A percentile compares a stretch with the other conserved stretches of the same genome.
These are phyloP conservation scores for Trichoderma aggressivum DNA, from an alignment of 2,329 filamentous ascomycete species.

Conservation along the genomic window DNA sequence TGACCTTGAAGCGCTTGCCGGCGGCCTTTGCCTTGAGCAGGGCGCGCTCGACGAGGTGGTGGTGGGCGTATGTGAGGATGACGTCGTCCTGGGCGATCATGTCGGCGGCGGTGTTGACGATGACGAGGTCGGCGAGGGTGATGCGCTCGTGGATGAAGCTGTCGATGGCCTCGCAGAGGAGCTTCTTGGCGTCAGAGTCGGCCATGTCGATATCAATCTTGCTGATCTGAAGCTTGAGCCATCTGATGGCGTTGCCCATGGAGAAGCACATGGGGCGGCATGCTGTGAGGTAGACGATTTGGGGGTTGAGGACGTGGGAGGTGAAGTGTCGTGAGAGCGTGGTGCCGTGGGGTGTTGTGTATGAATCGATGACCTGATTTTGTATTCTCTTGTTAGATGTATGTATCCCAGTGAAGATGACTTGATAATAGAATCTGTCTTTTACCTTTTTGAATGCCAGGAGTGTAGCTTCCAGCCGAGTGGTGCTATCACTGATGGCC, in stretches of 20 bases:
- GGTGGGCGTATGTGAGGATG: constrained; percentile 82
- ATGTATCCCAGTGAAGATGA: fast-evolving
- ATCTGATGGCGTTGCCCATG: constrained; percentile 95
- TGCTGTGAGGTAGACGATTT: constrained; percentile 91
- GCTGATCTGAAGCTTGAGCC: constrained; percentile 88
- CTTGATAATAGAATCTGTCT: background rate
- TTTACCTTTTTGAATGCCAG: constrained; percentile 80
- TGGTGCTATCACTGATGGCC: constrained; percentile 82
- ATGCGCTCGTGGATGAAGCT: constrained; percentile 88
- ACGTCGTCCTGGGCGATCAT: constrained; percentile 78
- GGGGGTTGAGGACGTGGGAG: constrained; percentile 83
- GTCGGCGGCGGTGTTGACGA: constrained; percentile 69
- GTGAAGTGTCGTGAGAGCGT: constrained; percentile 89
- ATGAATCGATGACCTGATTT: constrained; percentile 79
- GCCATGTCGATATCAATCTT: constrained; percentile 83
- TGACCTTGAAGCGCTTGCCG: constrained; percentile 76
- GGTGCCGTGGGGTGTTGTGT: constrained; percentile 79
- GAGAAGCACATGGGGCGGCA: constrained; percentile 95
- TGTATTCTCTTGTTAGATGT: background rate
- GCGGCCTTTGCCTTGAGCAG: constrained; percentile 67
- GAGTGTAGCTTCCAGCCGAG: constrained; percentile 81
- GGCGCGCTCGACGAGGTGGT: constrained; percentile 79
- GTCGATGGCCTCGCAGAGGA: constrained; percentile 78
- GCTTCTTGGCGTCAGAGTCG: constrained; percentile 76
- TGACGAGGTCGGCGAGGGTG: constrained; percentile 79